Base-by-base conservation (phyloP, 345 rosid genomes). In the Citrus australasica region DNA sequence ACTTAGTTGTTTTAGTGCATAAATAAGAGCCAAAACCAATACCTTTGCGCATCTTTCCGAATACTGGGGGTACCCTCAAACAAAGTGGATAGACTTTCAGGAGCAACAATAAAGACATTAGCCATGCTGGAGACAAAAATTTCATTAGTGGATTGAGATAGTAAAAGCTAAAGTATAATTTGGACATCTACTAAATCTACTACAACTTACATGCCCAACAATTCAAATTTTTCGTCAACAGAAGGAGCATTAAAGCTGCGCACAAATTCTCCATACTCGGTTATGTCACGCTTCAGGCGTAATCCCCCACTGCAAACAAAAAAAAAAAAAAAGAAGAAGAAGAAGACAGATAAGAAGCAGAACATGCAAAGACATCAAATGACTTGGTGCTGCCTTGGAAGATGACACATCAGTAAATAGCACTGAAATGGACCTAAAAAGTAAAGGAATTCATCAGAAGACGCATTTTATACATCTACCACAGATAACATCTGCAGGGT, bases 41-140 rank as follows among this genome's bases (percentile, higher is more conserved):
- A 89, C 99, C 98, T 92, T 81, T 92, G 98, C 0, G 95, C 97
- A 76, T 96, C 98, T 86, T 89, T 94, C 61, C 93, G 91, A 58
- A 96, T 94, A 84, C 97, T 91, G 73, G 97, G 98, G 30, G 94
- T 90, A 35, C 98, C 99, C 88, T 96, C 99, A 56, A 94, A 92
- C 91, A 96, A 83, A 53, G 92, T 83, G 69, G 98, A 87, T 79
- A 96, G 92, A 71, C 99, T 96, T 83, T 96, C 98, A 62, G 99
- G 98, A 75, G 99, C 98, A 62, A 96, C 98, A 60, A 96, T 91
- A 76, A 96, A 96, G 40, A 90, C 99, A 77, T 96, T 96, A 75
- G 99, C 98, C 92, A 90, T 81, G 79, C 98, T 94, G 90, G 78
- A 87, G 38, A 83, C 32, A 69, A 79, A 84, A 22, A 76, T 75